Evolutionary conservation across 371 early-diverging fungal species (phyloP).

Genomic region (Capillidium heterosporum): DNA sequence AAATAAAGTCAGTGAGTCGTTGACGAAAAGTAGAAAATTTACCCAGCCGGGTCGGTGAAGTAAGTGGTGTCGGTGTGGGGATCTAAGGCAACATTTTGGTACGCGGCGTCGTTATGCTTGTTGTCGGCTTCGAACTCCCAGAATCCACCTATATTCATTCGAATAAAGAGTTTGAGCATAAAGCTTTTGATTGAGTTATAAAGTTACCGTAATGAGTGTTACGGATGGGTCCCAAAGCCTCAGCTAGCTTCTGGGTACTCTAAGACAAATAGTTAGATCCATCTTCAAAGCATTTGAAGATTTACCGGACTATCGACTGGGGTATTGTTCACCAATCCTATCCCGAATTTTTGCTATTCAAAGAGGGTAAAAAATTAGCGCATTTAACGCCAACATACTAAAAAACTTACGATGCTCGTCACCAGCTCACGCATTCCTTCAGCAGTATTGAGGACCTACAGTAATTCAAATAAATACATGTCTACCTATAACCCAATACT

Average conservation of each 20-base stretch:
- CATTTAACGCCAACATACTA: neutral
- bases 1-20: neutral
- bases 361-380: neutral
- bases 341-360: conserved; percentile 39
- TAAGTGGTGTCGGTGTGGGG: conserved; percentile 87
- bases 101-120: conserved; percentile 76
- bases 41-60: conserved; percentile 77
- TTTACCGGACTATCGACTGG: conserved; percentile 40
- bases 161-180: neutral
- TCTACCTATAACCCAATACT: neutral
- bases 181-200: neutral
- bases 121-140: conserved; percentile 73
- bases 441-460: conserved; percentile 41
- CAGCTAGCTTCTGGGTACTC: conserved; percentile 37
- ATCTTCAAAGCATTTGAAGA: neutral
- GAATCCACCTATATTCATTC: conserved; percentile 40
- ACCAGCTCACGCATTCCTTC: conserved; percentile 58
- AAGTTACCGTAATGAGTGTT: conserved; percentile 58
- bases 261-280: neutral
- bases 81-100: conserved; percentile 53
- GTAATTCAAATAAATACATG: neutral
- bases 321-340: conserved; percentile 55
- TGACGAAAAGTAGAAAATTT: conserved; percentile 4
- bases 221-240: conserved; percentile 53
- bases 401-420: conserved; percentile 18